These are phyloP conservation scores for Sabuloglossum arenarium DNA, from an alignment of 495 filamentous ascomycete species.

Conservation along the genomic window DNA sequence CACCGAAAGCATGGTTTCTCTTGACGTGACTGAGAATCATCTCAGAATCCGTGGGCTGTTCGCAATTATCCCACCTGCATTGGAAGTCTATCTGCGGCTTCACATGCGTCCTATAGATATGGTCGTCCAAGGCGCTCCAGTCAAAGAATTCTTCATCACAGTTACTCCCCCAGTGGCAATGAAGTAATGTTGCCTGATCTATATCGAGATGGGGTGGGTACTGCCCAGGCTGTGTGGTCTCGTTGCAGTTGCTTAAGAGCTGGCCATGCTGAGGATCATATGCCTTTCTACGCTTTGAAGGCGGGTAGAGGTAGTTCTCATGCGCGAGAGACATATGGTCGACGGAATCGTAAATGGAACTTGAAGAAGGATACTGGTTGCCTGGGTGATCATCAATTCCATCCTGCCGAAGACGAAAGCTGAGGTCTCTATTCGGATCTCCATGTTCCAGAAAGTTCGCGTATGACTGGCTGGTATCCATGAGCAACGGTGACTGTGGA, in stretches of 20 bases:
- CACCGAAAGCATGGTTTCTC: conserved; percentile 1
- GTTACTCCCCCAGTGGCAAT: conserved; percentile 4
- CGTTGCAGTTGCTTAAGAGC: background rate
- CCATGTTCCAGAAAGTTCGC: background rate
- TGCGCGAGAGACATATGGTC: background rate
- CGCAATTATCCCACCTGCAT: conserved; percentile 5
- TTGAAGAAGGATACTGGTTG: background rate
- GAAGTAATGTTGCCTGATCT: background rate
- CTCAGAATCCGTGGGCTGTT: conserved; percentile 2
- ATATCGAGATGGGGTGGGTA: background rate
- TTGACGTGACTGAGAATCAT: conserved; percentile 1
- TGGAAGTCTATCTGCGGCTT: conserved; percentile 1
- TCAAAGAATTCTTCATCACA: conserved; percentile 4
- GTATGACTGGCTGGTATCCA: background rate
- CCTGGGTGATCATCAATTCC: background rate
- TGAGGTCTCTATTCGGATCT: background rate
- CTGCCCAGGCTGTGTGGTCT: background rate
- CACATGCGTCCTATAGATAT: conserved; percentile 2
- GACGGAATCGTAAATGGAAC: background rate
- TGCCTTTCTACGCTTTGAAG: background rate
- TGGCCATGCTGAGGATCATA: background rate
- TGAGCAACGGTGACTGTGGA: background rate
- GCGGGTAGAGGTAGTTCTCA: background rate
- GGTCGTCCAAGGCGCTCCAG: conserved; percentile 1
- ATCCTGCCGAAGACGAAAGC: background rate